phyloP scores from a whole-genome alignment of 345 rosid genomes.

The Psidium friedrichsthalianum region DNA sequence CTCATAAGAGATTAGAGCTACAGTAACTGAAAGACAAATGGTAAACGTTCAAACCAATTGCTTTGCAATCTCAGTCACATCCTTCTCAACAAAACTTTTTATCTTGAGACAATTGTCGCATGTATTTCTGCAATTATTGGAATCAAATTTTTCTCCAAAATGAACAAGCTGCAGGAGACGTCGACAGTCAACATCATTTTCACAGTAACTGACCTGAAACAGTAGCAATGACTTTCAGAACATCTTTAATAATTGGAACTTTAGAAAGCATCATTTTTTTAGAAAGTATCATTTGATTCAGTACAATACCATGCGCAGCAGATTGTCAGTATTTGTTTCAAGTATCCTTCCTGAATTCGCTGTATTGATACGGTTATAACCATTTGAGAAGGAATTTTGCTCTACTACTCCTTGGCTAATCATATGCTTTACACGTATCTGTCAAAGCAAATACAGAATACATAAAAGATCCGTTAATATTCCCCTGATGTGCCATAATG shows the following conservation, averaged over 20 bases:
- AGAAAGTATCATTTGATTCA: not conserved
- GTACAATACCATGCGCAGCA: slow-evolving; percentile 68
- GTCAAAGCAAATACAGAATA: slow-evolving; percentile 6
- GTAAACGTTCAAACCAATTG: slow-evolving; percentile 53
- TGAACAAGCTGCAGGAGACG: slow-evolving; percentile 82
- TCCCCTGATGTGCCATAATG: not conserved
- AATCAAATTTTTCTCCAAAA: slow-evolving; percentile 86
- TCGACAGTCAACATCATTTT: slow-evolving; percentile 94
- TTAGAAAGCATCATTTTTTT: not conserved
- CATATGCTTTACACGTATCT: slow-evolving; percentile 97
- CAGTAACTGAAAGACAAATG: not conserved
- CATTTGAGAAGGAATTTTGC: slow-evolving; percentile 58
- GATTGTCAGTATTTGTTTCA: slow-evolving; percentile 89
- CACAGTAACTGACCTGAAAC: slow-evolving; percentile 85
- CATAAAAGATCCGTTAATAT: not conserved
- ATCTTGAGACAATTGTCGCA: slow-evolving; percentile 81
- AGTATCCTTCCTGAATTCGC: slow-evolving; percentile 60
- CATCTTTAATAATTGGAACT: not conserved
- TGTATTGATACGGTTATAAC: slow-evolving; percentile 41
- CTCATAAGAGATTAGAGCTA: not conserved
- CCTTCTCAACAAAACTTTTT: slow-evolving; percentile 61
- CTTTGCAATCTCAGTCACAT: slow-evolving; percentile 71
- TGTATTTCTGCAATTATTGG: slow-evolving; percentile 61
- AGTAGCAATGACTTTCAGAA: not conserved
- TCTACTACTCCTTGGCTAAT: slow-evolving; percentile 77